A percentile compares a stretch with the other conserved stretches of the same genome.
phyloP scores from a whole-genome alignment of 2,329 filamentous ascomycete genomes.

The Stagonosporopsis rhizophila region DNA sequence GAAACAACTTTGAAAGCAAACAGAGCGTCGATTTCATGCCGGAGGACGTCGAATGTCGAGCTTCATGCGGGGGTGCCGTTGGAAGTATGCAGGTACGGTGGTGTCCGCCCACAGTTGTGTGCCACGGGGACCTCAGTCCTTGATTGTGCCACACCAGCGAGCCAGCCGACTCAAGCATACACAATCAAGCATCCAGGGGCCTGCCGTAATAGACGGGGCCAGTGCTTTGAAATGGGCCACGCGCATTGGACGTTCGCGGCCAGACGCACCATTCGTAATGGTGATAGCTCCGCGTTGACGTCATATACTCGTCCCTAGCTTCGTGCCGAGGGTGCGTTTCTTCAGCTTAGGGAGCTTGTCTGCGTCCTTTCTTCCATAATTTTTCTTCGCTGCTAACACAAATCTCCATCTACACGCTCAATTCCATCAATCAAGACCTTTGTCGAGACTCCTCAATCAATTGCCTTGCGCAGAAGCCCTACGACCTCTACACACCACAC shows the following conservation, averaged over 20 bases:
- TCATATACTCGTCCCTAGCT: conserved; percentile 15
- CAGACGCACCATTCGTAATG: conserved; percentile 13
- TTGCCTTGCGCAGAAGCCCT: background rate
- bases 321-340: conserved; percentile 9
- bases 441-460: background rate
- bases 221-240: conserved; percentile 16
- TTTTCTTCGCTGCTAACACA: background rate
- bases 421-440: conserved; percentile 4
- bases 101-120: conserved; percentile 1
- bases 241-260: conserved; percentile 19
- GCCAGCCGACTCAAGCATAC: background rate
- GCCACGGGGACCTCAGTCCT: background rate
- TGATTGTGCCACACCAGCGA: background rate
- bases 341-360: conserved; percentile 13
- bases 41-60: background rate
- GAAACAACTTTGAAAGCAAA: background rate
- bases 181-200: conserved; percentile 2
- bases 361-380: conserved; percentile 8
- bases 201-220: background rate
- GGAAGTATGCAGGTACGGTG: background rate
- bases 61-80: conserved; percentile 9
- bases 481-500: background rate
- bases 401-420: background rate
- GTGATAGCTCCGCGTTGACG: conserved; percentile 18
- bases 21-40: background rate